A percentile compares a stretch with the other conserved stretches of the same genome.
These are phyloP conservation scores for Zygotorulaspora mrakii DNA, from an alignment of 1,139 yeast species.

Conservation along the genomic window DNA sequence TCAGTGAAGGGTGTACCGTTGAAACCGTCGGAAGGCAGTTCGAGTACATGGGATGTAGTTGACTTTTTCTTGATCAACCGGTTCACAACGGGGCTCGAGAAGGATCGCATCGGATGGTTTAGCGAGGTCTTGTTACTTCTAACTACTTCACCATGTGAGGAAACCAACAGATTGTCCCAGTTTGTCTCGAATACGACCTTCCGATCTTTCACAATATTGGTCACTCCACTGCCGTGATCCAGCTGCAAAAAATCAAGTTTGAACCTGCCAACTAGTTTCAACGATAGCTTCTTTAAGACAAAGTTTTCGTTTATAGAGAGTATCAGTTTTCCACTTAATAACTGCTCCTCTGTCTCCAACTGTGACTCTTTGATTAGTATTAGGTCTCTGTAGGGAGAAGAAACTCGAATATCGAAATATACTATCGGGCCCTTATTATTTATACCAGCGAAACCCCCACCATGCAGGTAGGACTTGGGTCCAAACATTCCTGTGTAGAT, in stretches of 20 bases:
- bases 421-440: constrained; percentile 8
- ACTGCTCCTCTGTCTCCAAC: constrained; percentile 51
- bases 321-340: constrained; percentile 55
- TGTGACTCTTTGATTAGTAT: constrained; percentile 55
- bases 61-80: constrained; percentile 9
- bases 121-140: constrained; percentile 3
- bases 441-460: constrained; percentile 1
- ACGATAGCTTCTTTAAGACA: constrained; percentile 46
- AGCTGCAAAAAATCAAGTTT: constrained; percentile 51
- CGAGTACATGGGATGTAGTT: constrained; percentile 17
- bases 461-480: constrained; percentile 5
- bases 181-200: constrained; percentile 48
- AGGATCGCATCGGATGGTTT: constrained; percentile 9
- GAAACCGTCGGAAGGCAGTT: constrained; percentile 17
- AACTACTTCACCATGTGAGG: constrained; percentile 42
- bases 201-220: constrained; percentile 50
- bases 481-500: no score
- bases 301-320: constrained; percentile 52
- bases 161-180: constrained; percentile 58
- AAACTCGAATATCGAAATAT: constrained; percentile 40
- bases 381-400: constrained; percentile 52
- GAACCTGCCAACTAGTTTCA: constrained; percentile 52
- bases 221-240: constrained; percentile 37
- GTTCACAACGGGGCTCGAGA: constrained; percentile 14
- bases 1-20: constrained; percentile 41